Conservation (phyloP, 495 filamentous ascomycete species). For the Aspergillus biplanus region DNA sequence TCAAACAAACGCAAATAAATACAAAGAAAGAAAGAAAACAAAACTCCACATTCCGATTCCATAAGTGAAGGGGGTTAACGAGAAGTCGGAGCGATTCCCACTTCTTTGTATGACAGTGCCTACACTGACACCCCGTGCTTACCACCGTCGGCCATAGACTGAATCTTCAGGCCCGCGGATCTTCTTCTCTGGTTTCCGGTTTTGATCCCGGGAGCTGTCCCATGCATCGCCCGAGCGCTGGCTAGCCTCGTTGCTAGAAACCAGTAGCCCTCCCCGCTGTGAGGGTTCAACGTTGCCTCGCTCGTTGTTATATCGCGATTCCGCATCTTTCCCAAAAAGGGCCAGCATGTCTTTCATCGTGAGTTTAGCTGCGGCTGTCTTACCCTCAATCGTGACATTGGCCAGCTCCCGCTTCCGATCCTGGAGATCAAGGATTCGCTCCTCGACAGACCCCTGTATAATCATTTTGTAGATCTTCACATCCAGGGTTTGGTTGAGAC, state of each 20-base stretch:
- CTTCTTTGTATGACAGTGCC: too few relatives aligned
- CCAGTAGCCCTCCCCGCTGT: conserved; percentile 34
- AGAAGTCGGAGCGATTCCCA: too few relatives aligned
- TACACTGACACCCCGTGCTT: not conserved
- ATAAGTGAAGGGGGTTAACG: too few relatives aligned
- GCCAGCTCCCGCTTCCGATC: conserved; percentile 90
- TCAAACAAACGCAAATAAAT: too few relatives aligned
- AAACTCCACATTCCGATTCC: too few relatives aligned
- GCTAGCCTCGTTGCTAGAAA: conserved; percentile 15
- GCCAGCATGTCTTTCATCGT: conserved; percentile 92
- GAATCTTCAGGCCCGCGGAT: conserved; percentile 39
- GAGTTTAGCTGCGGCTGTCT: conserved; percentile 74
- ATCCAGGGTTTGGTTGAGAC: conserved; percentile 90
- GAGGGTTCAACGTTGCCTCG: conserved; percentile 36
- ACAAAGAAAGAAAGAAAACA: too few relatives aligned
- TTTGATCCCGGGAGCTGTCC: conserved; percentile 34
- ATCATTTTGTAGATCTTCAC: conserved; percentile 94
- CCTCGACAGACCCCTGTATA: conserved; percentile 82
- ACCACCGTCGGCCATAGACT: conserved; percentile 53
- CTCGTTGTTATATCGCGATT: conserved; percentile 45
- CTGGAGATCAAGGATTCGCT: conserved; percentile 88
- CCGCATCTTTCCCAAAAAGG: conserved; percentile 80
- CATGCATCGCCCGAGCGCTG: conserved; percentile 13
- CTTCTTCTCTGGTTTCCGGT: conserved; percentile 30
- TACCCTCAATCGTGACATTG: conserved; percentile 81